Evolutionary conservation across 2,329 filamentous ascomycete genomes (phyloP).

Genomic region (Cordyceps militaris): DNA sequence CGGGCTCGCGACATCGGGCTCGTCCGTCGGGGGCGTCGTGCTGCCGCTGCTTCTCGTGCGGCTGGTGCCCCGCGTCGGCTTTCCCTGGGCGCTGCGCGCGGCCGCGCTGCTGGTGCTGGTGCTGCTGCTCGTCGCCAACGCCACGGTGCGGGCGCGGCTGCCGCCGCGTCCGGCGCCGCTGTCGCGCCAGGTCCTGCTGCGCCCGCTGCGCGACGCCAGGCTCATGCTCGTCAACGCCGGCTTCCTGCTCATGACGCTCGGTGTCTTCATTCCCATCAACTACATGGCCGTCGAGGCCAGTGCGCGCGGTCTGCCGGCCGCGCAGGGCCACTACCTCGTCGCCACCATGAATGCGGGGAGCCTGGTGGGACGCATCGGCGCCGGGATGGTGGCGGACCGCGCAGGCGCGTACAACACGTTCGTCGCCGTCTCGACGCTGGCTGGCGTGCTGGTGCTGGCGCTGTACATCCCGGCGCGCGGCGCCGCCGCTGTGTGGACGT

Average conservation of each 20-base stretch:
- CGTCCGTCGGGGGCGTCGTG: conserved; percentile 26
- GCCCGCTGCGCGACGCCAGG: conserved; percentile 24
- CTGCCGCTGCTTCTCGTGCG: conserved; percentile 27
- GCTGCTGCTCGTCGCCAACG: conserved; percentile 25
- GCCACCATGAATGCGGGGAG: conserved; percentile 33
- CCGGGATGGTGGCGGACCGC: conserved; percentile 28
- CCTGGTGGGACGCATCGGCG: conserved; percentile 30
- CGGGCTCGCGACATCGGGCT: conserved; percentile 23
- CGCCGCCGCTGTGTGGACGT: conserved; percentile 27
- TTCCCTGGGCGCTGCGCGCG: conserved; percentile 27
- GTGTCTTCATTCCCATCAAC: conserved; percentile 31
- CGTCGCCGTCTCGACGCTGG: conserved; percentile 38
- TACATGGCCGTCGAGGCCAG: conserved; percentile 28
- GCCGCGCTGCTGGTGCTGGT: conserved; percentile 26
- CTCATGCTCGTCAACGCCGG: conserved; percentile 25
- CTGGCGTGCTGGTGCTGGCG: conserved; percentile 30
- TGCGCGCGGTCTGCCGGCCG: conserved; percentile 21
- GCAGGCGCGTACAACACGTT: conserved; percentile 35
- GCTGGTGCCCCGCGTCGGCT: conserved; percentile 25
- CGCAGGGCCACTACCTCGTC: conserved; percentile 28
- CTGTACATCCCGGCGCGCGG: conserved; percentile 36
- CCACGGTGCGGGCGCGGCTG: conserved; percentile 20
- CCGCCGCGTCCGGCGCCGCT: conserved; percentile 12
- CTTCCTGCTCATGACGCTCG: conserved; percentile 30
- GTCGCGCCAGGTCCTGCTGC: conserved; percentile 19